A percentile compares a stretch with the other conserved stretches of the same genome.
Conservation (phyloP, 2,329 filamentous ascomycete species). For the Stemphylium beticola region DNA sequence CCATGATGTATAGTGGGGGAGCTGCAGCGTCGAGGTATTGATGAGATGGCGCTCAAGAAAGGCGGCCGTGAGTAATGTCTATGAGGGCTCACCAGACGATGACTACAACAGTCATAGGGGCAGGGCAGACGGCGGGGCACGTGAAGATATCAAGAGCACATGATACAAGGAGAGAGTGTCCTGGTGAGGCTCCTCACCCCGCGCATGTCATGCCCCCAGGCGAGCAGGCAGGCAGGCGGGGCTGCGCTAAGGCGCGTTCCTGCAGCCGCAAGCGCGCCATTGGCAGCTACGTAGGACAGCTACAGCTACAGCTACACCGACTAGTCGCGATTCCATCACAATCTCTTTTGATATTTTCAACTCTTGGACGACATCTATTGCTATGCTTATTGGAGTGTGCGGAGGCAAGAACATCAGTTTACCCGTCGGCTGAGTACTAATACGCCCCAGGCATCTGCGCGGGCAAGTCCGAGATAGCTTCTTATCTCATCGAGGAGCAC, state of each 20-base stretch:
- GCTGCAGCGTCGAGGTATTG: constrained; percentile 1
- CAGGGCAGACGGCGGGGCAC: constrained; percentile 23
- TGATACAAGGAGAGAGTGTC: constrained; percentile 34
- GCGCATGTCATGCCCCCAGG: constrained; percentile 18
- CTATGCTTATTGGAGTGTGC: constrained; percentile 79
- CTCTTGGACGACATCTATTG: not conserved
- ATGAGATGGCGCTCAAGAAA: not conserved
- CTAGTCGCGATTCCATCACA: too few relatives aligned
- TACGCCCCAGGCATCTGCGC: constrained; percentile 77
- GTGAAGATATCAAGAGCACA: constrained; percentile 32
- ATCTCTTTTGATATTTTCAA: not conserved
- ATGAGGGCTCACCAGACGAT: constrained; percentile 4
- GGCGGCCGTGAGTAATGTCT: not conserved
- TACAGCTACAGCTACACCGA: not conserved
- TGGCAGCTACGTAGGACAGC: not conserved
- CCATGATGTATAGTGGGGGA: constrained; percentile 35
- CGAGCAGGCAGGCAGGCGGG: constrained; percentile 10
- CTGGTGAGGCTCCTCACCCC: constrained; percentile 8
- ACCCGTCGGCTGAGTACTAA: constrained; percentile 17
- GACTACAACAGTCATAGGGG: constrained; percentile 28
- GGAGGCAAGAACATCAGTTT: constrained; percentile 36
- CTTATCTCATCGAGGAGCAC: constrained; percentile 84
- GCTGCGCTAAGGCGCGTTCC: constrained; percentile 31
- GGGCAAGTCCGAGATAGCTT: constrained; percentile 87
- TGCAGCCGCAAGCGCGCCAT: constrained; percentile 27